These are phyloP conservation scores for Chlorociboria aeruginascens DNA, from an alignment of 495 filamentous ascomycete genomes.

Conservation along the genomic window DNA sequence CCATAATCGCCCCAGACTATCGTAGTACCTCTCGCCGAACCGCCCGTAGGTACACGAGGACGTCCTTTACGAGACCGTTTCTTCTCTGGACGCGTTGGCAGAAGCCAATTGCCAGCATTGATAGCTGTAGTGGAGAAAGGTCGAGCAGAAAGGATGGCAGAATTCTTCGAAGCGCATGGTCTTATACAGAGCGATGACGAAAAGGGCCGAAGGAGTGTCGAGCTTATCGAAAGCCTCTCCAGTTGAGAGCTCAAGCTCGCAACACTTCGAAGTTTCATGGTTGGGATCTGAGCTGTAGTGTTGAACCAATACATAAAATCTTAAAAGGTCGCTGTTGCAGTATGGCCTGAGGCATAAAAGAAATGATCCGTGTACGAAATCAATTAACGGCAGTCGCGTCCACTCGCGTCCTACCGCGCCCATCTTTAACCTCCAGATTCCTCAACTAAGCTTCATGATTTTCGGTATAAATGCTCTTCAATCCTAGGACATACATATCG, in stretches of 20 bases:
- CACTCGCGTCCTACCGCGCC: conserved; percentile 49
- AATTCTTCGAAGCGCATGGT: conserved; percentile 2
- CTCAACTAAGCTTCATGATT: background rate
- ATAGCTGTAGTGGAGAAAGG: conserved; percentile 60
- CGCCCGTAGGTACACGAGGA: conserved; percentile 78
- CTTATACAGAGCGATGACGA: background rate
- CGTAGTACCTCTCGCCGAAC: conserved; percentile 82
- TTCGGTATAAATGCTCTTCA: background rate
- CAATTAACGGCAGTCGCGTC: conserved; percentile 64
- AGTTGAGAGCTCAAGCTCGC: conserved; percentile 17
- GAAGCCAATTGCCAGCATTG: conserved; percentile 59
- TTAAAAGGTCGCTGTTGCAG: background rate
- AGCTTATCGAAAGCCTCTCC: conserved; percentile 13
- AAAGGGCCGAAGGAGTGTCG: conserved; percentile 5
- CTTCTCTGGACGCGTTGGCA: conserved; percentile 59
- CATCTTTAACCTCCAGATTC: conserved; percentile 49
- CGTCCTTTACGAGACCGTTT: conserved; percentile 86
- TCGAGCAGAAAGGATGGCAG: conserved; percentile 4
- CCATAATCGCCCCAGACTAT: conserved; percentile 96
- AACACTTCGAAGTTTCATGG: conserved; percentile 14
- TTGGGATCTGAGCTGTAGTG: background rate
- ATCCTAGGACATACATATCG: background rate
- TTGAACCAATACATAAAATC: conserved; percentile 2
- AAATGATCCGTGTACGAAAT: background rate
- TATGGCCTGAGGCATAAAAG: conserved; percentile 1